Evolutionary conservation across 2,329 filamentous ascomycete genomes (phyloP), one percentile per base, ranked within the genome.

Genomic region (Diaporthe longicolla): DNA sequence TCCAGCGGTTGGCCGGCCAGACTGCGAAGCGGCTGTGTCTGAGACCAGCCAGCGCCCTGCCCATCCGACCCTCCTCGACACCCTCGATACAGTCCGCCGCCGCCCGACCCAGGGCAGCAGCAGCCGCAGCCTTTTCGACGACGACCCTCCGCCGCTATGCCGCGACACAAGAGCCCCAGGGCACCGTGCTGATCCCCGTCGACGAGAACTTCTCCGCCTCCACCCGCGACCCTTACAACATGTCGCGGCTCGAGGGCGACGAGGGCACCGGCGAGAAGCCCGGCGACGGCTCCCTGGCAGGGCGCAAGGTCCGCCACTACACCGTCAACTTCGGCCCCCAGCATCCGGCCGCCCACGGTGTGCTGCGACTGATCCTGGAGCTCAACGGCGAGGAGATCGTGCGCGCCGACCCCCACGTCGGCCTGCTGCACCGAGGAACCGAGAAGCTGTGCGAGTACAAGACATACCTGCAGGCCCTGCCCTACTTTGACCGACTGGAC

Each of bases 381-480:
- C 90, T 99, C 83, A 98, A 95, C 85, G 97, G 97, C 83, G 97
- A 99, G 88, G 95, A 98, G 86, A 98, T 99, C 82, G 89, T 99
- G 81, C 94, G 97, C 82, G 94, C 95, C 78, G 97, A 99, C 85
- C 97, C 97, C 61, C 97, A 99, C 86, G 96, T 99, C 80, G 97
- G 97, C 74, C 88, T 99, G 84, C 90, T 99, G 81, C 97, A 99
- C 85, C 92, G 97, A 80, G 97, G 97, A 79, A 99, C 97, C 76
- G 97, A 99, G 90, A 99, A 99, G 90, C 91, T 99, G 86, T 98
- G 98, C 86, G 97, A 99, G 89, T 99, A 99, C 91, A 98, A 98
- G 90, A 98, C 96, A 79, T 99, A 99, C 83, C 90, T 98, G 82
- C 97, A 99, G 89, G 97, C 97, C 73, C 89, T 99, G 82, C 97